Base-by-base conservation (phyloP, 2,329 filamentous ascomycete species). In the Talaromyces islandicus region DNA sequence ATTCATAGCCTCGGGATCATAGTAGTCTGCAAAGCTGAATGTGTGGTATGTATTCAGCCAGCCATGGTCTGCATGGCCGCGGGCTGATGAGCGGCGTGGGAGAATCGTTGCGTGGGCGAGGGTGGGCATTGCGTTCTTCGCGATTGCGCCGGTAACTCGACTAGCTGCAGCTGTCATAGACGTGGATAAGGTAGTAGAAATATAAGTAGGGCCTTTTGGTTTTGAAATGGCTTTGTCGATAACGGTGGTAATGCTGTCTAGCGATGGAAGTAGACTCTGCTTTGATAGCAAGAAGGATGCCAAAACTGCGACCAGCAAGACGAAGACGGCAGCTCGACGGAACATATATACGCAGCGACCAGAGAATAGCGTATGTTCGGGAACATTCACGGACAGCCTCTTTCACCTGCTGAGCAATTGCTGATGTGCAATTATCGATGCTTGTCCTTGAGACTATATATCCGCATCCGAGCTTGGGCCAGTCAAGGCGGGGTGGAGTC, bases 1-100 rank as follows among this genome's bases (percentile, higher is more conserved):
- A 64, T 83, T 81, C 52, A 82, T 82, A 77, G 86, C 88, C 27
- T 75, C 72, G 1, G 88, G 87, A 70, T 91, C 82, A 73, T 87
- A 86, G 76, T 87, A 87, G 43, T 75, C 81, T 48, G 90, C 90
- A 74, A 96, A 95, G 68, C 84, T 88, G 80, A 96, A 95, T 64
- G 88, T 90, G 79, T 95, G 91, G 77, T 89, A 94, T 7, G 88
- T 88, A 77, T 93, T 89, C 9, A 96, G 84, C 91, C 91, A 96
- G 73, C 89, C 90, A 73, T 95, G 90, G 72, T 95, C 85, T 38
- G 85, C 83, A 73, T 92, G 88, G 32, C 91, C 91, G 56, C 92
- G 84, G 51, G 83, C 80, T 61, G 81, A 79, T 66, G 89, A 94
- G 61, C 84, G 85, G 64, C 92, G 89, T 57, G 88, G 88, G 41